A percentile compares a stretch with the other conserved stretches of the same genome.
These are phyloP conservation scores for Gossypium gossypioides DNA, from an alignment of 441 rosid genomes.

Conservation along the genomic window DNA sequence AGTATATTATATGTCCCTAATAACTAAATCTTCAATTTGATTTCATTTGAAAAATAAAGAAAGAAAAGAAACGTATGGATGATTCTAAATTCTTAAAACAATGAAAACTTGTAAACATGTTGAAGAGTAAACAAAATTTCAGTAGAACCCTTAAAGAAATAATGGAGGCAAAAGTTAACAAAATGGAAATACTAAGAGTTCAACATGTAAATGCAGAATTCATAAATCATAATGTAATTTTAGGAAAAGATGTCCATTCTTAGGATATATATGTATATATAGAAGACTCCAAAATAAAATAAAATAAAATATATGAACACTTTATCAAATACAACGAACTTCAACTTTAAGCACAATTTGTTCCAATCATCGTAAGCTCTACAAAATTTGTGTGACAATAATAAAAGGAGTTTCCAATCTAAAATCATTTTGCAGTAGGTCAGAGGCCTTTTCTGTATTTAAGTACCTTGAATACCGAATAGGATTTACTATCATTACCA, in stretches of 20 bases:
- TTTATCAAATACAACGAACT: background rate
- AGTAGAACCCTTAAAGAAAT: background rate
- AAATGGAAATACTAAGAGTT: background rate
- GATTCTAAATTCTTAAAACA: background rate
- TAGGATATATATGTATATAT: background rate
- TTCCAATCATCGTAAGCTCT: background rate
- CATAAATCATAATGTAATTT: background rate
- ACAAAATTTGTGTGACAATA: background rate
- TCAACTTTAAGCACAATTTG: background rate
- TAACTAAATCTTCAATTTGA: background rate
- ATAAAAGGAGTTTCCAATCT: background rate
- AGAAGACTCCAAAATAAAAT: background rate
- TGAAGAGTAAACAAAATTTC: background rate
- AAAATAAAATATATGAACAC: background rate
- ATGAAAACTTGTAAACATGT: background rate
- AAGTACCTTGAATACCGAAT: background rate
- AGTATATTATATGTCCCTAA: background rate
- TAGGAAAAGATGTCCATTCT: background rate
- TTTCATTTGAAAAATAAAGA: background rate
- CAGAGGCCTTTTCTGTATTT: background rate
- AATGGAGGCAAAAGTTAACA: background rate
- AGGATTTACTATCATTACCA: background rate
- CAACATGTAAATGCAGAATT: background rate
- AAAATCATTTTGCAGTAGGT: background rate
- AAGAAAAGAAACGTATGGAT: background rate